Conservation (phyloP, 805 yeast genomes). For the Priceomyces fermenticarens region DNA sequence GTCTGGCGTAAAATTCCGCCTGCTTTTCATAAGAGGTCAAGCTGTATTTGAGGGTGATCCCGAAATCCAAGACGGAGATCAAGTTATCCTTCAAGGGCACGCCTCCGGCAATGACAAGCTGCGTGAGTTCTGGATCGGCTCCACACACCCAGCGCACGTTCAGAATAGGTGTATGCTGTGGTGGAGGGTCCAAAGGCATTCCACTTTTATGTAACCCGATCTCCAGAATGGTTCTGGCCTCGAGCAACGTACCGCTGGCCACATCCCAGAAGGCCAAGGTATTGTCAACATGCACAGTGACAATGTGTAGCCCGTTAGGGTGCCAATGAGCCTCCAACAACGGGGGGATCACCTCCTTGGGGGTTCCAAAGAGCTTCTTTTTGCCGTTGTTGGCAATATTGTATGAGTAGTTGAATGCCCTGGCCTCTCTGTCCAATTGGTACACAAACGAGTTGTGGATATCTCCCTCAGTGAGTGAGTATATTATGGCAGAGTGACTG, state of each 20-base stretch:
- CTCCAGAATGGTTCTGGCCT: slow-evolving; percentile 71
- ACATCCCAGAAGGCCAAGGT: slow-evolving; percentile 93
- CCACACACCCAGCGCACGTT: slow-evolving; percentile 77
- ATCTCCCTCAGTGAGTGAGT: slow-evolving; percentile 59
- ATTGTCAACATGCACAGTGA: slow-evolving; percentile 79
- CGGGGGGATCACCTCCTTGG: slow-evolving; percentile 31
- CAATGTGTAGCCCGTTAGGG: slow-evolving; percentile 86
- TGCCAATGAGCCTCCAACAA: slow-evolving; percentile 67
- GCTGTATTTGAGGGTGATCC: slow-evolving; percentile 73
- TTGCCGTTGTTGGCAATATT: slow-evolving; percentile 35
- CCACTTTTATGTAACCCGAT: slow-evolving; percentile 59
- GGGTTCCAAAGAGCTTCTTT: slow-evolving; percentile 36
- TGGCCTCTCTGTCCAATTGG: slow-evolving; percentile 62
- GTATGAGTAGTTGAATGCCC: slow-evolving; percentile 47
- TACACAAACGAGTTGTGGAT: slow-evolving; percentile 58
- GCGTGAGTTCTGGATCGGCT: slow-evolving; percentile 75
- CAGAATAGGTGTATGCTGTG: slow-evolving; percentile 40
- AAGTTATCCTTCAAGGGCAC: slow-evolving; percentile 35
- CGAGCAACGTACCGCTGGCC: slow-evolving; percentile 65
- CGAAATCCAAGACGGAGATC: slow-evolving; percentile 65
- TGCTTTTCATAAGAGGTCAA: slow-evolving; percentile 81
- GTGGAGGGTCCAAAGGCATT: slow-evolving; percentile 15
- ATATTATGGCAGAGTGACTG: slow-evolving; percentile 63
- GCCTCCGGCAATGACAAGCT: slow-evolving; percentile 69
- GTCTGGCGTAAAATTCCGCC: slow-evolving; percentile 72